Base-by-base conservation (phyloP, 192 early-diverging fungal species). In the Diversispora eburnea region DNA sequence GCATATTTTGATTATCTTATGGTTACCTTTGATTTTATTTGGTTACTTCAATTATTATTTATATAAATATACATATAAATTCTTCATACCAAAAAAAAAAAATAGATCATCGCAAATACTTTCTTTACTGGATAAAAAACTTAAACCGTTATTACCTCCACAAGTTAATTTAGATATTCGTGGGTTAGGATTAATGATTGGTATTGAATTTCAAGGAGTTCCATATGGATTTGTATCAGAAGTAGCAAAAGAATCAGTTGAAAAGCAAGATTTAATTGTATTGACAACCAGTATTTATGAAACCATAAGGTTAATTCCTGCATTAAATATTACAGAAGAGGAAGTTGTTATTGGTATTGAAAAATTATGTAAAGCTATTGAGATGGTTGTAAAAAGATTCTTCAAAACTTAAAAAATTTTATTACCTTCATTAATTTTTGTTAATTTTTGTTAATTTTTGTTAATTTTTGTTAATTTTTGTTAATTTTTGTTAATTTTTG, bases 271-370 rank as follows among this genome's bases (percentile, higher is more conserved):
- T 68, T 76, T 81, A n/a, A 47, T 83, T 15, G 3, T 83, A 17
- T 74, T 83, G 48, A 83, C 81, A 19, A 83, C 81, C 22, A 76
- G 76, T 48, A 80, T 83, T 41, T 83, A 83, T 41, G 81, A 83
- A 25, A 81, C 79, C 13, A 57, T 83, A 10, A 77, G 81, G 33
- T 63, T 83, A 45, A 81, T 83, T 68, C 81, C 81, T 56, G 79
- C 81, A 12, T 58, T 83, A 49, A 83, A 65, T 46, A 75, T 83
- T 22, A 81, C 79, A 42, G 71, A 78, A 56, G 81, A 78, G 63
- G 81, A 83, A 48, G 77, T 75, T 22, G 75, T 73, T 22, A 68
- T 76, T 67, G 75, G 77, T 43, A 47, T 81, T 60, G 61, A 76
- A 7, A 66, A 15, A 66, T 46, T 66, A 0, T 10, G n/a, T n/a